Evolutionary conservation across 2,329 filamentous ascomycete species (phyloP), one percentile per base, ranked within the genome.

Genomic region (Aspergillus puulaauensis): DNA sequence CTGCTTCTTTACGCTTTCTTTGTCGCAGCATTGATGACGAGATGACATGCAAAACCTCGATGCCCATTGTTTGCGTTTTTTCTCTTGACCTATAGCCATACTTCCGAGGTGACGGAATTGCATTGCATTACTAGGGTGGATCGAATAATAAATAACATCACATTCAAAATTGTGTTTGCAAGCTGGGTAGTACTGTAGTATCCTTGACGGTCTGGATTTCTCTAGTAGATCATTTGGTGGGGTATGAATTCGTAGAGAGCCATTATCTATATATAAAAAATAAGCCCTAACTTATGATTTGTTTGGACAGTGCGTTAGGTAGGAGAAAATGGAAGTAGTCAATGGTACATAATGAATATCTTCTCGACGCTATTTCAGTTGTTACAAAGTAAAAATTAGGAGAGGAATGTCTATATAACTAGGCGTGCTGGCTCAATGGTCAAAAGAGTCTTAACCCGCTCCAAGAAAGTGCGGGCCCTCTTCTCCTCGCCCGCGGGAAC

Each of bases 401-500:
- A 49, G 15, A 49, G 14, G 24, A 31, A 27, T 40, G 47, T 65
- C 56, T 73, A 83, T 64, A 84, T 69, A 35, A 96, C 85, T 69
- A 96, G 76, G 67, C 87, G 83, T 35, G 87, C 90, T 14, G 91
- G 91, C 75, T 95, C 89, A 63, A 85, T 82, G 76, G 96, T 91
- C 65, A 99, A 76, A 24, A 93, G 87, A 46, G 82, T 78, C 85
- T 96, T 97, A 70, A 97, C 84, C 66, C 91, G 86, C 77, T 93
- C 89, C 63, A 99, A 76, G 78, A 97, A 99, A 11, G 88, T 82
- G 69, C 85, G 82, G 14, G 91, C 95, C 67, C 92, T 83, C 79
- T 87, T 85, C 82, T 93, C 90, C 73, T 99, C 95, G 8, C 84
- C 85, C 76, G 84, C 86, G 40, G 89, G 86, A 19, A 96, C 93